Evolutionary conservation across 2,329 filamentous ascomycete species (phyloP).

Genomic region (Lecanosticta acicola): DNA sequence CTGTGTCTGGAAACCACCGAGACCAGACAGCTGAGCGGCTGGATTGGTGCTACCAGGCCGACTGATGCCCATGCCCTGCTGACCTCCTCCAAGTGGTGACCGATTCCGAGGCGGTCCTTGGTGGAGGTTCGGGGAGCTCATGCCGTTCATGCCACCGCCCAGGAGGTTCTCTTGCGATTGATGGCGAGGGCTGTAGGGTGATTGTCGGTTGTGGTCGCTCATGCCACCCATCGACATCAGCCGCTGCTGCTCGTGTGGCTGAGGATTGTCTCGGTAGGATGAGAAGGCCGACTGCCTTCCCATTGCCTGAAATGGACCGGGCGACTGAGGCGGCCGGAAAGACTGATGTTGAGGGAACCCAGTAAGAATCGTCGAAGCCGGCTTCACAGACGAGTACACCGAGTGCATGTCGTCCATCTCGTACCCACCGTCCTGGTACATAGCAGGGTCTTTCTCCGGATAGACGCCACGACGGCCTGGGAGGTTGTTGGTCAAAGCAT

Average conservation of each 20-base stretch:
- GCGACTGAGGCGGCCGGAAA: conserved; percentile 67
- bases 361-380: conserved; percentile 78
- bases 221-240: conserved; percentile 57
- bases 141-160: conserved; percentile 19
- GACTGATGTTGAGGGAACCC: conserved; percentile 60
- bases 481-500: conserved; percentile 77
- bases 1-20: conserved; percentile 55
- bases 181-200: conserved; percentile 38
- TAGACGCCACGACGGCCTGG: conserved; percentile 72
- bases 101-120: conserved; percentile 18
- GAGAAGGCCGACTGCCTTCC: conserved; percentile 64
- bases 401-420: conserved; percentile 99
- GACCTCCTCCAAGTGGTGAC: conserved; percentile 16
- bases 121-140: conserved; percentile 30
- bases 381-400: conserved; percentile 85
- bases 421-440: conserved; percentile 50
- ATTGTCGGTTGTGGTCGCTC: conserved; percentile 37
- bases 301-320: conserved; percentile 63
- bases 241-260: conserved; percentile 42
- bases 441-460: conserved; percentile 25
- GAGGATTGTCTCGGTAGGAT: conserved; percentile 57
- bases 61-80: conserved; percentile 27
- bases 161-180: conserved; percentile 31
- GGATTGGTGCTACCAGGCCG: conserved; percentile 26
- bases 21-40: conserved; percentile 22